Conservation (phyloP, 345 rosid species). For the Salix brachista region DNA sequence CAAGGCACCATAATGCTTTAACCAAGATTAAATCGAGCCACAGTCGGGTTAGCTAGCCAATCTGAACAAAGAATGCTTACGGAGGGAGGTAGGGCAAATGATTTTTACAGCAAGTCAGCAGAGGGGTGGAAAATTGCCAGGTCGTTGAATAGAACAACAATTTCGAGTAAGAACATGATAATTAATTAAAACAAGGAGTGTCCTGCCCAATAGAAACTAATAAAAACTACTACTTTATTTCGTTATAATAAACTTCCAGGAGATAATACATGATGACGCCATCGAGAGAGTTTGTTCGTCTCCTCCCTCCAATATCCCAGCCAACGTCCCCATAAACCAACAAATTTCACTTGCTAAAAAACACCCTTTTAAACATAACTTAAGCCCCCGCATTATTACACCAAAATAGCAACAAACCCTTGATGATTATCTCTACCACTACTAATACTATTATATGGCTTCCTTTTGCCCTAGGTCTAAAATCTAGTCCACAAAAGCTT, state of each 20-base stretch:
- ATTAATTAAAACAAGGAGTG: background rate
- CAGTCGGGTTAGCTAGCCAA: background rate
- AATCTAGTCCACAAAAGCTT: background rate
- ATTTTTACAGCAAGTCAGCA: background rate
- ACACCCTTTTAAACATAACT: background rate
- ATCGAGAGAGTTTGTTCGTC: background rate
- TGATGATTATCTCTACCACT: background rate
- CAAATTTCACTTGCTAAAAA: background rate
- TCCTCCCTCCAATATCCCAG: background rate
- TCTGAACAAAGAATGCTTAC: background rate
- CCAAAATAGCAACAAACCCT: background rate
- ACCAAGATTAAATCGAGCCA: background rate
- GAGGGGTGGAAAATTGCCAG: background rate
- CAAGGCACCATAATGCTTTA: no score
- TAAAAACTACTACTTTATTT: background rate
- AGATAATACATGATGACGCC: background rate
- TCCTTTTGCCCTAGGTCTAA: slow-evolving; percentile 1
- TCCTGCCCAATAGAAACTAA: background rate
- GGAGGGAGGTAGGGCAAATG: background rate
- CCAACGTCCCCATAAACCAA: background rate
- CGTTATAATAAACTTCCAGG: background rate
- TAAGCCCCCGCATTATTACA: background rate
- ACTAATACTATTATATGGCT: background rate
- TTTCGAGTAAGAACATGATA: background rate
- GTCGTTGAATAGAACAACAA: background rate